phyloP scores from a whole-genome alignment of 1,139 yeast genomes.

The Blastobotrys raffinosifermentans region DNA sequence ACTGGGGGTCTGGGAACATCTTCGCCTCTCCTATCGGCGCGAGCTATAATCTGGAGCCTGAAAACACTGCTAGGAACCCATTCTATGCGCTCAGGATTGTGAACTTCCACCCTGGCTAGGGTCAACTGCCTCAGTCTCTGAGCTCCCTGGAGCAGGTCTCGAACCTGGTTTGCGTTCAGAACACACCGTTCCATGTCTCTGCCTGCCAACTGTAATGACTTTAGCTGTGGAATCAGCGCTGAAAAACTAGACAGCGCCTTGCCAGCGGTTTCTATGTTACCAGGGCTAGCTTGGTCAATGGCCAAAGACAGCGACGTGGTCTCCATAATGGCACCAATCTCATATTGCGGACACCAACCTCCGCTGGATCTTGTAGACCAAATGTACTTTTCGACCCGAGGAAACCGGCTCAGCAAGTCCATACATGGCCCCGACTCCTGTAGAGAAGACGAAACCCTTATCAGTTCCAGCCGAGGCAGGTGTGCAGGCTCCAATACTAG shows the following conservation, averaged over 20 bases:
- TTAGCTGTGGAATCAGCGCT: constrained; percentile 4
- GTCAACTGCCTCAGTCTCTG: constrained; percentile 3
- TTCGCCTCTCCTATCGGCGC: constrained; percentile 6
- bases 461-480: constrained; percentile 10
- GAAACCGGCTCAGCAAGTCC: constrained; percentile 8
- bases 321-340: constrained; percentile 3
- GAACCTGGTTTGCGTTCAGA: not conserved
- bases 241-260: not conserved
- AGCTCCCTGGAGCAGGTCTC: constrained; percentile 2
- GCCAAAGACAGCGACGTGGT: constrained; percentile 8
- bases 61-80: constrained; percentile 8
- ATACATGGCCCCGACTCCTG: constrained; percentile 4
- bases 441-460: constrained; percentile 8
- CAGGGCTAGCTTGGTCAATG: constrained; percentile 2
- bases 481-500: constrained; percentile 8
- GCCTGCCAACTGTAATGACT: constrained; percentile 7
- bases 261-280: not conserved
- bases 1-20: not conserved
- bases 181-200: constrained; percentile 2
- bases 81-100: constrained; percentile 4
- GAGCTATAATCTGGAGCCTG: constrained; percentile 3
- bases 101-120: constrained; percentile 8
- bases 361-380: constrained; percentile 8
- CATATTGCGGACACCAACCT: constrained; percentile 2
- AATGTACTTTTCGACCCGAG: constrained; percentile 11